Percentiles rank a stretch among this genome's conserved stretches.
Evolutionary conservation across 2,329 filamentous ascomycete species (phyloP).

Genomic region (Pyricularia grisea): DNA sequence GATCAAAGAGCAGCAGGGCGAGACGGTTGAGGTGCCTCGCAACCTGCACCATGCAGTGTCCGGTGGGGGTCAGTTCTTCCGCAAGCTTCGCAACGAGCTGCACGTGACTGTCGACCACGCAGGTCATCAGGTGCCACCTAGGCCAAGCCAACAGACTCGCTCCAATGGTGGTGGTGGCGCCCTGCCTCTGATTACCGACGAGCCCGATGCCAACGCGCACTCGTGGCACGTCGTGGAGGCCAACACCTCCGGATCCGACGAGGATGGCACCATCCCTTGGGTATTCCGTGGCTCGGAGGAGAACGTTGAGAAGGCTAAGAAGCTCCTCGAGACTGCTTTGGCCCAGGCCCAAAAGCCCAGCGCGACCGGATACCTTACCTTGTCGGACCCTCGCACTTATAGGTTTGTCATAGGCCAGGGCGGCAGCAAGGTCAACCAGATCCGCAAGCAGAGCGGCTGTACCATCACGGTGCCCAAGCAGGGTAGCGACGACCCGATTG

Average conservation of each 20-base stretch:
- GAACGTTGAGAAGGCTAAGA: conserved; percentile 72
- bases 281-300: conserved; percentile 72
- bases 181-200: conserved; percentile 80
- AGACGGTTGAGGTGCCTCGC: conserved; percentile 76
- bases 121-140: conserved; percentile 66
- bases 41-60: conserved; percentile 75
- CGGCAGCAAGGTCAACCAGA: conserved; percentile 85
- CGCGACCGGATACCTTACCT: conserved; percentile 75
- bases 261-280: conserved; percentile 76
- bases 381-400: conserved; percentile 85
- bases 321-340: conserved; percentile 63
- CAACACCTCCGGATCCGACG: conserved; percentile 29
- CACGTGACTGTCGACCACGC: conserved; percentile 88
- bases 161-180: conserved; percentile 53
- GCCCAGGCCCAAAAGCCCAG: conserved; percentile 60
- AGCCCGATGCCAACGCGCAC: conserved; percentile 55
- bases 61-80: conserved; percentile 91
- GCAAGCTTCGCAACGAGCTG: conserved; percentile 74
- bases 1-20: conserved; percentile 78
- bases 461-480: conserved; percentile 90
- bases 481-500: conserved; percentile 68
- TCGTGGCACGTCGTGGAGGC: conserved; percentile 75
- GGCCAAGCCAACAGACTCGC: conserved; percentile 47
- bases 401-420: conserved; percentile 82
- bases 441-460: conserved; percentile 85